phyloP scores from a whole-genome alignment of 1,284 basidiomycete species.

The Porodaedalea pini region DNA sequence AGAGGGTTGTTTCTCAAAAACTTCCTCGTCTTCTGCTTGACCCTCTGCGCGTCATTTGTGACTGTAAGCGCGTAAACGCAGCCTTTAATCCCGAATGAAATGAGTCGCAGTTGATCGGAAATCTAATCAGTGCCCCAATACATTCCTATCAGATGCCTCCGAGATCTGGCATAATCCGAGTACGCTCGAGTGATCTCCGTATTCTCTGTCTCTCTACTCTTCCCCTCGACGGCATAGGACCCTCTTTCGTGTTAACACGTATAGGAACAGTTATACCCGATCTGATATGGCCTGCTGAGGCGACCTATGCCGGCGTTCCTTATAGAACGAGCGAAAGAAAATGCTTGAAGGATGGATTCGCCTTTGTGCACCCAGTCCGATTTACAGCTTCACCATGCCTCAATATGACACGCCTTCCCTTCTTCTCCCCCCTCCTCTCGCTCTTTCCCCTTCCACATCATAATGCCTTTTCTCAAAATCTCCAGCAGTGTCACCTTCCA shows the following conservation, averaged over 20 bases:
- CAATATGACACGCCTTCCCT: neutral
- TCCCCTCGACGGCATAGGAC: neutral
- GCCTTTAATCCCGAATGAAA: too few species aligned
- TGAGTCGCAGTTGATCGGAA: neutral
- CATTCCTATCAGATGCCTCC: neutral
- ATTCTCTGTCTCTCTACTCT: neutral
- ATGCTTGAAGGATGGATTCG: too few species aligned
- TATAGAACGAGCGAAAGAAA: neutral
- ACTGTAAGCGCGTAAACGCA: too few species aligned
- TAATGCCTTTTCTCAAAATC: slow-evolving; percentile 22
- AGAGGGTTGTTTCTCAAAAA: too few species aligned
- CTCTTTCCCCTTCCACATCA: slow-evolving; percentile 1
- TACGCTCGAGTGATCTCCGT: neutral
- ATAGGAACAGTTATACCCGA: neutral
- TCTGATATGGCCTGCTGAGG: neutral
- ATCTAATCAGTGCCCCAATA: neutral
- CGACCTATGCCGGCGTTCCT: too few species aligned
- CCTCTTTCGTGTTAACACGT: neutral
- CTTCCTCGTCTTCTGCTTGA: too few species aligned
- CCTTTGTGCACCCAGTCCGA: neutral
- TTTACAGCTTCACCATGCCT: neutral
- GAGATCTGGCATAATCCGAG: neutral
- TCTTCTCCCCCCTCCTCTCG: neutral
- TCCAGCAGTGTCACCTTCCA: slow-evolving; percentile 15
- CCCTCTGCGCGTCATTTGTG: too few species aligned